Base-by-base conservation (phyloP, 495 filamentous ascomycete genomes). In the Xylaria venustula region DNA sequence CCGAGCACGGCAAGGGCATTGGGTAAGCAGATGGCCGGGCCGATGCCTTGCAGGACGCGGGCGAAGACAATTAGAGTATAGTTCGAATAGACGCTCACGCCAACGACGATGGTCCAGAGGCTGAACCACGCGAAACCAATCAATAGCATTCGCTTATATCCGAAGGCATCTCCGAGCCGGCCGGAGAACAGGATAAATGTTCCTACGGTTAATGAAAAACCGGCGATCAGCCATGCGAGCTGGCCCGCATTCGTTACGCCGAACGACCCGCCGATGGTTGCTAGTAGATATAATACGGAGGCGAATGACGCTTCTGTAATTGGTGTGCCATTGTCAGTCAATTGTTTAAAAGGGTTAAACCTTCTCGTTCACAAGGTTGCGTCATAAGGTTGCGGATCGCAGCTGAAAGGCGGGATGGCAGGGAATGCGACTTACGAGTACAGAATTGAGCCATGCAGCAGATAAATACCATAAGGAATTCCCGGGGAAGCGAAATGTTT, bases 1-100 rank as follows among this genome's bases (percentile, higher is more conserved):
- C 86, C 88, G 4, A 89, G 63, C 20, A 89, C 71, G 3, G 86
- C 87, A 32, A 87, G 66, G 0, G 73, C 82, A 59, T 88, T 89
- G 1, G 87, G 87, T 34, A 88, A 69, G 37, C 83, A 58, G 62
- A 88, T 75, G 0, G 85, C 83, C 5, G 83, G 81, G 0, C 87
- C 85, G 4, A 89, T 80, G 2, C 87, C 87, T 58, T 86, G 81
- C 28, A 89, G 63, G 0, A 80, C 85, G 4, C 87, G 79, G 14
- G 77, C 78, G 52, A 87, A 70, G 55, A 79, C 77, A 65, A 87
- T 87, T 36, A 84, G 74, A 2, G 82, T 71, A n/a, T 75, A 60
- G 47, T 75, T 75, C 2, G 73, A 77, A 42, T 61, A 65, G 42
- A 44, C 20, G 42, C 58, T 61, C 17, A 62, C 22, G 17, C 63